Conservation (phyloP, 1,284 basidiomycete species). For the Chondrostereum purpureum region DNA sequence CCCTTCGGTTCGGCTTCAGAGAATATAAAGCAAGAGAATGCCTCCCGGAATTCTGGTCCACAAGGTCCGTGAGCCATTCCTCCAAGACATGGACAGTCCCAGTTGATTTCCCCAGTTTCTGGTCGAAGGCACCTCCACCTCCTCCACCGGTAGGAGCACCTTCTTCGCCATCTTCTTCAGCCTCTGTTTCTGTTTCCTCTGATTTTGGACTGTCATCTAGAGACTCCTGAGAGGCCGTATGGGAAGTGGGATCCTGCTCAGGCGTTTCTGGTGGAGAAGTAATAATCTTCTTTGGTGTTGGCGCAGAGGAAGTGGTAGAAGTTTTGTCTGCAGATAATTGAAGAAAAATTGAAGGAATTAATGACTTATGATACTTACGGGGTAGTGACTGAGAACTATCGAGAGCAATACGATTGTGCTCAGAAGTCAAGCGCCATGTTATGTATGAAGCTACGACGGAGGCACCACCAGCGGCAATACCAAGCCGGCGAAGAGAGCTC, state of each 20-base stretch:
- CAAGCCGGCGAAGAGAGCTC: conserved; percentile 19
- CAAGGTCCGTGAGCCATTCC: conserved; percentile 99
- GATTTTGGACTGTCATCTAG: conserved; percentile 6
- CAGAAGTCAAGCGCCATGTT: conserved; percentile 34
- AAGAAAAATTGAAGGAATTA: not conserved
- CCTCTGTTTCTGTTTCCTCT: conserved; percentile 9
- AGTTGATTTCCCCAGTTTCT: conserved; percentile 96
- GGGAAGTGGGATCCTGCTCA: not conserved
- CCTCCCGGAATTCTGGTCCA: conserved; percentile 88
- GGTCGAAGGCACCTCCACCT: conserved; percentile 71
- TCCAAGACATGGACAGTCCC: conserved; percentile 96
- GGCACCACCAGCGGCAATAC: conserved; percentile 36
- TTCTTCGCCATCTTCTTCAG: conserved; percentile 15
- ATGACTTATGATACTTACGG: conserved; percentile 4
- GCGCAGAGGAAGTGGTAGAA: not conserved
- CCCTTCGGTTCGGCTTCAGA: conserved; percentile 97
- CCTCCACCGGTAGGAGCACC: conserved; percentile 26
- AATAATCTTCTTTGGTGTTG: conserved; percentile 4
- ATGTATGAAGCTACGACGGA: conserved; percentile 40
- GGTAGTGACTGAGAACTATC: conserved; percentile 25
- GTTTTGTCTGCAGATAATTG: not conserved
- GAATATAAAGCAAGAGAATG: conserved; percentile 96
- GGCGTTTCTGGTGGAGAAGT: not conserved
- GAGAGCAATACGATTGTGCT: conserved; percentile 35
- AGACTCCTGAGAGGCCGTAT: conserved; percentile 4